phyloP scores from a whole-genome alignment of 75 land plant species.

The Isoetes taiwanensis region DNA sequence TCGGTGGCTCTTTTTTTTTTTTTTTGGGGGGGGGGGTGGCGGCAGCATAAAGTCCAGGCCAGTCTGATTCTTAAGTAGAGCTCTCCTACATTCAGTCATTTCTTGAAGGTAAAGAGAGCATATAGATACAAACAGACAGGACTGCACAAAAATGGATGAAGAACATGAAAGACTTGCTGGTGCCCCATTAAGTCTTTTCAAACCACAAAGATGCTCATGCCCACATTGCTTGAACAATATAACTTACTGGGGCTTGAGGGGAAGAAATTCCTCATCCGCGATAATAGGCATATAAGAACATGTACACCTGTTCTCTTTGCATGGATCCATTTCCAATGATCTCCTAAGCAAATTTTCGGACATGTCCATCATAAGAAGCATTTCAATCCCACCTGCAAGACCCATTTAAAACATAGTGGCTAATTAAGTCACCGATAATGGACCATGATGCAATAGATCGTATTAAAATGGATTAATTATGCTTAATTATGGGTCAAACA shows the following conservation, averaged over 20 bases:
- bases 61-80: too few relatives aligned
- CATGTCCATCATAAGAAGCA: slow-evolving; percentile 78
- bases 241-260: too few relatives aligned
- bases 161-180: neutral
- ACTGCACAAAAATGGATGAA: neutral
- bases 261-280: slow-evolving; percentile 86
- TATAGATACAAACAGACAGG: neutral
- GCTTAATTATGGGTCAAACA: too few relatives aligned
- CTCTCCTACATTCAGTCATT: too few relatives aligned
- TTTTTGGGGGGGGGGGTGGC: too few relatives aligned
- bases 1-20: too few relatives aligned
- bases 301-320: slow-evolving; percentile 42
- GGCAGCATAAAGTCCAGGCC: too few relatives aligned
- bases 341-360: slow-evolving; percentile 66
- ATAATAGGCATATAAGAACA: slow-evolving; percentile 43
- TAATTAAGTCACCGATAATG: neutral
- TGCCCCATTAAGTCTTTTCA: too few relatives aligned
- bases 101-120: neutral
- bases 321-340: slow-evolving; percentile 25
- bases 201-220: slow-evolving; percentile 16
- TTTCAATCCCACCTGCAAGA: slow-evolving; percentile 54
- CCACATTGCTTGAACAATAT: too few relatives aligned
- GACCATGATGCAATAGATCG: neutral
- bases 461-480: too few relatives aligned
- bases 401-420: neutral